A percentile compares a stretch with the other conserved stretches of the same genome.
Evolutionary conservation across 805 yeast genomes (phyloP).

Genomic region (Saturnispora ahearnii): DNA sequence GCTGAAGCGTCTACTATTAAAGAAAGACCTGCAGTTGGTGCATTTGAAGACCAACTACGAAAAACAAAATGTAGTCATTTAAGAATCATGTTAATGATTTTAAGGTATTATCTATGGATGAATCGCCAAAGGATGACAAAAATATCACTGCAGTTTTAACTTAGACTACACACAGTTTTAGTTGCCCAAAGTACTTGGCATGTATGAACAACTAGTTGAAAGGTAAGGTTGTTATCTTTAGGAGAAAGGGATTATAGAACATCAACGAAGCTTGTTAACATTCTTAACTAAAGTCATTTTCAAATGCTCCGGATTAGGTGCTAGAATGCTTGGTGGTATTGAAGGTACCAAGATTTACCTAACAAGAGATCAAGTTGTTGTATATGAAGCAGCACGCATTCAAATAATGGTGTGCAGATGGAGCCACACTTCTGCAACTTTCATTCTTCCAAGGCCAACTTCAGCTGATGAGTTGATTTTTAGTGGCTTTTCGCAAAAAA

Average conservation of each 20-base stretch:
- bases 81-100: constrained; percentile 41
- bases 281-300: constrained; percentile 39
- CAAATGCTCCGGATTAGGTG: constrained; percentile 72
- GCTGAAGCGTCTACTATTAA: constrained; percentile 41
- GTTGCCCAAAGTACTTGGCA: constrained; percentile 52
- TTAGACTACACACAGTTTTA: constrained; percentile 59
- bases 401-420: constrained; percentile 47
- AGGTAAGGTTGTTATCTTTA: constrained; percentile 41
- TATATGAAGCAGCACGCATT: constrained; percentile 59
- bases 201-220: constrained; percentile 37
- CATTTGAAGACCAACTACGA: constrained; percentile 43
- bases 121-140: constrained; percentile 38
- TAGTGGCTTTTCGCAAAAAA: constrained; percentile 64
- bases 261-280: constrained; percentile 43
- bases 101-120: constrained; percentile 26
- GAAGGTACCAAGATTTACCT: constrained; percentile 54
- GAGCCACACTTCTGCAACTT: constrained; percentile 53
- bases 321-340: constrained; percentile 54
- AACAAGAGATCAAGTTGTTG: constrained; percentile 71
- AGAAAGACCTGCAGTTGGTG: constrained; percentile 42
- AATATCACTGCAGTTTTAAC: constrained; percentile 41
- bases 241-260: constrained; percentile 38
- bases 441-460: constrained; percentile 61
- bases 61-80: constrained; percentile 39
- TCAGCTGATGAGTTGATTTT: constrained; percentile 57